Conservation (phyloP, 805 yeast genomes). For the Spathaspora hagerdaliae region DNA sequence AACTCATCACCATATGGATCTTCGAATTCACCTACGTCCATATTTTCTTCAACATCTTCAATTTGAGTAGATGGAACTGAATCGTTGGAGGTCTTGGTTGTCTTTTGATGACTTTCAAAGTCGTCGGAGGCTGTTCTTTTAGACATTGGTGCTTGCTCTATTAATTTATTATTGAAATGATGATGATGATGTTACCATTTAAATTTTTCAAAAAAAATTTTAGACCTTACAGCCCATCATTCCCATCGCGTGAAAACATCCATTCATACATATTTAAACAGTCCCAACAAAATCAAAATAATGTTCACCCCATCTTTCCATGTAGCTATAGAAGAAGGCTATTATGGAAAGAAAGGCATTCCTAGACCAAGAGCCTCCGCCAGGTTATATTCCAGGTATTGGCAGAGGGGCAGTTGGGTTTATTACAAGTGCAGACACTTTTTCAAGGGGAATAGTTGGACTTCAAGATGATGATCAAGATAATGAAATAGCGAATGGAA, state of each 20-base stretch:
- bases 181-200: too few relatives aligned
- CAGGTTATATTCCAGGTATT: conserved; percentile 85
- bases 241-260: not conserved
- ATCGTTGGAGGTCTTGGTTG: conserved; percentile 34
- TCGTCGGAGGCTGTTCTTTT: conserved; percentile 46
- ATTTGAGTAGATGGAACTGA: conserved; percentile 36
- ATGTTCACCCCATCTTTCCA: not conserved
- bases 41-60: conserved; percentile 21
- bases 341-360: conserved; percentile 58
- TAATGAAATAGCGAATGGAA: conserved; percentile 16
- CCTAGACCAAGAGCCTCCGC: conserved; percentile 81
- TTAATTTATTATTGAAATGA: not conserved
- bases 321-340: not conserved
- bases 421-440: conserved; percentile 74
- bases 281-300: not conserved
- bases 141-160: conserved; percentile 33
- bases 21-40: conserved; percentile 80
- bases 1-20: conserved; percentile 88
- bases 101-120: conserved; percentile 14
- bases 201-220: not conserved
- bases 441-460: conserved; percentile 16
- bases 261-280: not conserved
- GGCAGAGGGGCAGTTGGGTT: conserved; percentile 97
- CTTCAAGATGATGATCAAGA: conserved; percentile 25
- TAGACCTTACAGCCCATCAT: not conserved